Base-by-base conservation (phyloP, 2,329 filamentous ascomycete species). In the Fusarium nanum region DNA sequence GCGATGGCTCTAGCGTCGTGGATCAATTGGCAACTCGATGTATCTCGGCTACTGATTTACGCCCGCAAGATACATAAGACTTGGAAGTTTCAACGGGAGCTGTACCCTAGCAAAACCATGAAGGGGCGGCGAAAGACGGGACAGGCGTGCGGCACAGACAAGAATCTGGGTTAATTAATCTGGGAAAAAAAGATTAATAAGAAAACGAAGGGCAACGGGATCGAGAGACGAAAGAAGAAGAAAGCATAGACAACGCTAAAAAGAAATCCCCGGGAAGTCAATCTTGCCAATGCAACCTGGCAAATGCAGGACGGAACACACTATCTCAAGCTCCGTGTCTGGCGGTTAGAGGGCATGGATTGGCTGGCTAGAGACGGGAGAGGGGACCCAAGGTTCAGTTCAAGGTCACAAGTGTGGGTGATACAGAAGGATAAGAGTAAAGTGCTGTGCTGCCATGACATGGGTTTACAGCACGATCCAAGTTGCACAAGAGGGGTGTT, bases 311-410 rank as follows among this genome's bases (percentile, higher is more conserved):
- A 20, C 13, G 52, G n/a, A 46, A 55, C 34, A 56, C 14, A 41
- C 41, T 22, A 48, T 34, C 30, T 41, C 53, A 50, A 66, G 60
- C 54, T 60, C 37, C 37, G 40, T 40, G 27, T 34, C 16, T 27
- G 65, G 50, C 61, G 65, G 68, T 52, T 73, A 67, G 56, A 44
- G 58, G 68, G 58, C 18, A 27, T 34, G 48, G 48, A 14, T 27
- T 52, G 48, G 48, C 25, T 72, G 56, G 64, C 32, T 72, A 67
- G 69, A 56, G 48, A 59, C 60, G 69, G 66, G 34, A 66, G 50
- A 66, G 47, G 47, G 40, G 28, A 40, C 32, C 22, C 23, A 32
- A n/a, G 34, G 32, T 48, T 27, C 7, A 46, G 44, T 27, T 46
- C 23, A 46, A 25, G 34, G 34, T 37, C 34, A 37, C 34, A 37